Evolutionary conservation across 306 rosid species (phyloP), one percentile per base, ranked within the genome.

Genomic region (Acacia confusa): DNA sequence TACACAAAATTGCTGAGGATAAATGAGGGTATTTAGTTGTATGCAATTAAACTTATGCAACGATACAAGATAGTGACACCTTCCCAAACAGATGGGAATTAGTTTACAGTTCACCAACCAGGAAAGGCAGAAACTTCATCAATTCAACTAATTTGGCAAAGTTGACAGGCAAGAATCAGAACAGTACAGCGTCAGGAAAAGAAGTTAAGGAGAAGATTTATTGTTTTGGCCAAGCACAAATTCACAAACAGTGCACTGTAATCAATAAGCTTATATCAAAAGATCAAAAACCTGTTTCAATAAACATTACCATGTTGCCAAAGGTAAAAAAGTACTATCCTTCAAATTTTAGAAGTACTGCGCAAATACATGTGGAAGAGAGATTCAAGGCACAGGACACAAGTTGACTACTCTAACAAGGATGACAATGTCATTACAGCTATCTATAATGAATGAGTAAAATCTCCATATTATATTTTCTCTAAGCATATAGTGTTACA

Each of bases 11-110:
- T 45, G 44, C 41, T 20, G 25, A 84, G 50, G 67, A 34, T 45
- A 80, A 14, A 55, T 22, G n/a, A 79, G 71, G 79, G 17, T n/a
- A 73, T 30, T 53, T 48, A 77, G 72, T 38, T n/a, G 3, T 71
- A 16, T 75, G 61, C 27, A 38, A 6, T 15, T 38, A 58, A 57
- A 38, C 25, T 44, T 36, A 38, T 8, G 58, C n/a, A 25, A 60
- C 17, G 57, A 76, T 25, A 41, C 43, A 40, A 43, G 65, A 30
- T 16, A 38, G 28, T 24, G 60, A 76, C 11, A 41, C 9, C 57
- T 76, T 61, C 71, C 57, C 41, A 10, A 27, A 58, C 3, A 15
- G 25, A 13, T 60, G 20, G 57, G 36, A 16, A 60, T 61, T 41
- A 40, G 53, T 76, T 76, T 25, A 61, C n/a, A 14, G 24, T 76